Evolutionary conservation across 1,284 basidiomycete genomes (phyloP).

Genomic region (Boletellus deceptivus): DNA sequence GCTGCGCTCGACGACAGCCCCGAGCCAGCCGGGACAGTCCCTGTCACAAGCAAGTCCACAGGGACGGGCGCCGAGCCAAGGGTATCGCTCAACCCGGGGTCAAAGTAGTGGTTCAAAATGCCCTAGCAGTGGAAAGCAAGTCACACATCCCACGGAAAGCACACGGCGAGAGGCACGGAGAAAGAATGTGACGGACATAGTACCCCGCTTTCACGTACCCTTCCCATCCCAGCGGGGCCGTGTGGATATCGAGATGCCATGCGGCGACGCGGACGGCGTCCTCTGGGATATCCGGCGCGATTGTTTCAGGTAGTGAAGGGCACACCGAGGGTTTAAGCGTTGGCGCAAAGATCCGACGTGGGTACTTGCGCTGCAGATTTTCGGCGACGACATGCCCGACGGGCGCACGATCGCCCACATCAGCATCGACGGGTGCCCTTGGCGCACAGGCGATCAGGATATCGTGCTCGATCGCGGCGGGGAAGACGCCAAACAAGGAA

Average conservation of each 20-base stretch:
- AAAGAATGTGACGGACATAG: slow-evolving; percentile 47
- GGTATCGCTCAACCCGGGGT: slow-evolving; percentile 20
- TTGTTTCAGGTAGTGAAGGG: slow-evolving; percentile 11
- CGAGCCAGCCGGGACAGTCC: slow-evolving; percentile 78
- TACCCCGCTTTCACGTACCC: slow-evolving; percentile 85
- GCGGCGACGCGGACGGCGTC: slow-evolving; percentile 45
- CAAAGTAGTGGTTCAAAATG: slow-evolving; percentile 67
- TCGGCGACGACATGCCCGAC: slow-evolving; percentile 56
- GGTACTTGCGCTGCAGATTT: slow-evolving; percentile 65
- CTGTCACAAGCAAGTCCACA: slow-evolving; percentile 70
- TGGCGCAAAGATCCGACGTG: slow-evolving; percentile 56
- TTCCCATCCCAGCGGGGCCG: slow-evolving; percentile 73
- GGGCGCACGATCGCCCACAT: slow-evolving; percentile 27
- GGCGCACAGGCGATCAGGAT: slow-evolving; percentile 81
- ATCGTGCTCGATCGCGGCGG: slow-evolving; percentile 82
- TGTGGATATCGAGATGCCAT: slow-evolving; percentile 76
- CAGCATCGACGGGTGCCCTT: slow-evolving; percentile 29
- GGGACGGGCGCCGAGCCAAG: slow-evolving; percentile 44
- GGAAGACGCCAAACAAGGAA: slow-evolving; percentile 75
- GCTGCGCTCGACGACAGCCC: slow-evolving; percentile 84
- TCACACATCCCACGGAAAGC: background rate
- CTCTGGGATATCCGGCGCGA: slow-evolving; percentile 27
- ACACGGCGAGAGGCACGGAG: background rate
- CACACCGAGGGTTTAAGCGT: slow-evolving; percentile 31
- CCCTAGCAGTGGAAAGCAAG: slow-evolving; percentile 45